Conservation (phyloP, 768 basidiomycete genomes). For the Pisolithus microcarpus region DNA sequence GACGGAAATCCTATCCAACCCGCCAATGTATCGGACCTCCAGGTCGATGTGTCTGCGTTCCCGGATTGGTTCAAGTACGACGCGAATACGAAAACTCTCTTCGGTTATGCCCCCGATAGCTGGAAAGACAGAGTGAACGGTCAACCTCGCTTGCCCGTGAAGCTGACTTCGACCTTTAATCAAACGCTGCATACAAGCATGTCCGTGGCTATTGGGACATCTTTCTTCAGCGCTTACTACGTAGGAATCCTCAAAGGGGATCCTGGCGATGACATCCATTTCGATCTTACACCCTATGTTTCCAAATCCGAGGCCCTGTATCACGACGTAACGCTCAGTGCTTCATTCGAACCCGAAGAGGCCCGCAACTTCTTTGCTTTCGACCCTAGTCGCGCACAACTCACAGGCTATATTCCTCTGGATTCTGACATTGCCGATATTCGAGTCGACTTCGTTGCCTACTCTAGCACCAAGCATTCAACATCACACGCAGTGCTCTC, state of each 20-base stretch:
- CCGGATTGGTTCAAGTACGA: conserved; percentile 59
- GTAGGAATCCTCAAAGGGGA: conserved; percentile 52
- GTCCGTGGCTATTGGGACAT: conserved; percentile 57
- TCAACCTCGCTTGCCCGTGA: conserved; percentile 47
- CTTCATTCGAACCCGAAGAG: conserved; percentile 45
- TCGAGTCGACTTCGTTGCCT: conserved; percentile 58
- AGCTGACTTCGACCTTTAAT: conserved; percentile 56
- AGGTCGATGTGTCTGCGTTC: conserved; percentile 53
- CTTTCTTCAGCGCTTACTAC: conserved; percentile 57
- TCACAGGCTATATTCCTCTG: conserved; percentile 52
- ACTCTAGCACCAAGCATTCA: conserved; percentile 57
- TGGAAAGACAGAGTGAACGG: conserved; percentile 25
- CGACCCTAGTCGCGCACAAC: conserved; percentile 34
- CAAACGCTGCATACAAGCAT: conserved; percentile 61
- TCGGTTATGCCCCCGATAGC: conserved; percentile 53
- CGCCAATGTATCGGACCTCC: conserved; percentile 48
- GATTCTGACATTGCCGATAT: conserved; percentile 37
- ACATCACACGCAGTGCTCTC: conserved; percentile 59
- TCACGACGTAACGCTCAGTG: conserved; percentile 46
- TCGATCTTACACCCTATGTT: conserved; percentile 50
- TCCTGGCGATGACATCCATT: conserved; percentile 44
- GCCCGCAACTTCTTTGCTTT: conserved; percentile 49
- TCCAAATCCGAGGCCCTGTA: conserved; percentile 37
- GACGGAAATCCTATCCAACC: conserved; percentile 54
- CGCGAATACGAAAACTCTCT: conserved; percentile 44